A percentile compares a stretch with the other conserved stretches of the same genome.
Evolutionary conservation across 345 rosid species (phyloP).

Genomic region (Crucihimalaya himalaica): DNA sequence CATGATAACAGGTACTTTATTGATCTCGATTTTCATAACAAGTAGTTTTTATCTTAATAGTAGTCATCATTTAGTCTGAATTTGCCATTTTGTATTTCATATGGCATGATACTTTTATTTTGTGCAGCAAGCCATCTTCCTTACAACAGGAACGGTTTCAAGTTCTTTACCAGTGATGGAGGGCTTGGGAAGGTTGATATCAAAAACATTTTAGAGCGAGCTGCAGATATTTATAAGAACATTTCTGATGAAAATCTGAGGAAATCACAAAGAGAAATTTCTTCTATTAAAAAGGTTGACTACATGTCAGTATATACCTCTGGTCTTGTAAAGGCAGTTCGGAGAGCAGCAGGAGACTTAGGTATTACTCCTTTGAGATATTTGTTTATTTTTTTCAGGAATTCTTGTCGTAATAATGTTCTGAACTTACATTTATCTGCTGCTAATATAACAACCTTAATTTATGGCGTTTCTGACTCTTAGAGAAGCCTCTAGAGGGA

Average conservation of each 20-base stretch:
- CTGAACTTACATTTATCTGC: slow-evolving; percentile 4
- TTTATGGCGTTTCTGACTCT: slow-evolving; percentile 39
- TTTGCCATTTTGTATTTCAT: slow-evolving; percentile 1
- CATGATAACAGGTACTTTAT: slow-evolving; percentile 83
- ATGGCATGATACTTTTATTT: slow-evolving; percentile 25
- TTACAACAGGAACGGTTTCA: slow-evolving; percentile 95
- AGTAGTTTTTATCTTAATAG: background rate
- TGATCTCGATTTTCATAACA: background rate
- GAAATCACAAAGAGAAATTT: slow-evolving; percentile 43
- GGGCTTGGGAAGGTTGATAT: slow-evolving; percentile 94
- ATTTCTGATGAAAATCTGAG: slow-evolving; percentile 46
- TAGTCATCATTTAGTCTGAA: background rate
- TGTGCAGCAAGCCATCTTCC: slow-evolving; percentile 98
- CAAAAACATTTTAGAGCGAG: slow-evolving; percentile 80
- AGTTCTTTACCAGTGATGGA: slow-evolving; percentile 90
- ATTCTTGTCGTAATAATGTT: slow-evolving; percentile 1
- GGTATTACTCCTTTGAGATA: slow-evolving; percentile 52
- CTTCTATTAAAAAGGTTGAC: slow-evolving; percentile 65
- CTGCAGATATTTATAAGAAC: slow-evolving; percentile 71
- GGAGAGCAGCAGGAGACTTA: slow-evolving; percentile 78
- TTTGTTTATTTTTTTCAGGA: background rate
- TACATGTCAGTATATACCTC: slow-evolving; percentile 86
- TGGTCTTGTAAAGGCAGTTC: slow-evolving; percentile 85
- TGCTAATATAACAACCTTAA: slow-evolving; percentile 17
- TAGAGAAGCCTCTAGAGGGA: slow-evolving; percentile 96